Base-by-base conservation (phyloP, 2,329 filamentous ascomycete genomes). In the Exophiala dermatitidis region DNA sequence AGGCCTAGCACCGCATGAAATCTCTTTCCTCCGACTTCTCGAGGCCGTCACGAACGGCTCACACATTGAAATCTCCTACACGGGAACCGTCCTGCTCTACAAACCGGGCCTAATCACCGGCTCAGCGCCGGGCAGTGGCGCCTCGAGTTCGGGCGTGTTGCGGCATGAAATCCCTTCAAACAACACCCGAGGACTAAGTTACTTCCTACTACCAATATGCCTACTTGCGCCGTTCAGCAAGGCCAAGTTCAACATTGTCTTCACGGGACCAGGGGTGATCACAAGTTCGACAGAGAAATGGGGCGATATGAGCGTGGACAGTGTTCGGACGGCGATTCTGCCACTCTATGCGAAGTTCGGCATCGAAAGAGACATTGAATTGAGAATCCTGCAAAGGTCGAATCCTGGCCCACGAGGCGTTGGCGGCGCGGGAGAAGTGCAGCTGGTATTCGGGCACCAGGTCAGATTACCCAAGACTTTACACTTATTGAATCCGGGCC, bases 11-110 rank as follows among this genome's bases (percentile, higher is more conserved):
- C 85, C 89, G 46, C 86, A 95, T 74, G 93, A 98, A 73, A 84
- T 97, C 65, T 97, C 93, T 44, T 91, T 98, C 71, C 80, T 98
- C 32, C 90, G 93, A 53, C 86, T 98, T 12, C 84, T 98, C 66
- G 93, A 97, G 71, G 81, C 88, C 62, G 79, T 98, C 64, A 98
- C 93, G 66, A 98, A 98, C 76, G 93, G 93, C 72, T 88, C 87
- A 53, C 84, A 86, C 52, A 89, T 97, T 73, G 90, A 96, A 66
- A 95, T 98, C 63, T 95, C 90, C 7, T 93, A 95, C 73, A 96
- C 90, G 1, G 93, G 93, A 67, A 97, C 93, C 0, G 90, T 89
- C 1, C 81, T 98, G 52, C 85, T 90, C 36, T 98, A 94, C 73
- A 86, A 88, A 61, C 93, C 93, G 0, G 93, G 93, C 34, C 77